Evolutionary conservation across 1,284 basidiomycete species (phyloP).

Genomic region (Tilletiaria anomala): DNA sequence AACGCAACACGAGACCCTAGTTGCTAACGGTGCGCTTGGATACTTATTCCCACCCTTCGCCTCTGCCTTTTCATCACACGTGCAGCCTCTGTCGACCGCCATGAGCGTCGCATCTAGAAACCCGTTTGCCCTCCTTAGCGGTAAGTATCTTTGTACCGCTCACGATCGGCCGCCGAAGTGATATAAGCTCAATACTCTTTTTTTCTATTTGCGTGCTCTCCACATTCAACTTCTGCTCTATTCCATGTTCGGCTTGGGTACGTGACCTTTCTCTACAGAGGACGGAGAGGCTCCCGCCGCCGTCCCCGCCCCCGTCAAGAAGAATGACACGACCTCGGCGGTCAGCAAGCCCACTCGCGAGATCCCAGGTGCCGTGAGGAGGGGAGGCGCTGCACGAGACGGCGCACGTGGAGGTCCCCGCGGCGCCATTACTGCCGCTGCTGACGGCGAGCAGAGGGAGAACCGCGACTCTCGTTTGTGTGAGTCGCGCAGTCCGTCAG

Average conservation of each 20-base stretch:
- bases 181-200: neutral
- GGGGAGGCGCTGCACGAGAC: constrained; percentile 4
- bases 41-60: neutral
- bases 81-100: constrained; percentile 2
- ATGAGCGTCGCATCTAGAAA: constrained; percentile 40
- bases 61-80: neutral
- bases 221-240: constrained; percentile 2
- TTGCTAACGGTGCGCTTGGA: neutral
- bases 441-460: constrained; percentile 10
- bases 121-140: constrained; percentile 37
- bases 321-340: constrained; percentile 17
- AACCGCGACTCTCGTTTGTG: constrained; percentile 8
- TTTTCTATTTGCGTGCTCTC: neutral
- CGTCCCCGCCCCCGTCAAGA: constrained; percentile 12
- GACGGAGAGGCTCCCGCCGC: constrained; percentile 21
- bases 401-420: constrained; percentile 9
- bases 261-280: constrained; percentile 7
- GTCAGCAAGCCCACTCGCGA: constrained; percentile 18
- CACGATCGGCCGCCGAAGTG: neutral
- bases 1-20: neutral
- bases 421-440: constrained; percentile 13
- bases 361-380: constrained; percentile 24
- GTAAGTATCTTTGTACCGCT: constrained; percentile 10
- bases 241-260: too few relatives aligned
- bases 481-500: constrained; percentile 3